Evolutionary conservation across 2,329 filamentous ascomycete species (phyloP).

Genomic region (Colletotrichum sublineola): DNA sequence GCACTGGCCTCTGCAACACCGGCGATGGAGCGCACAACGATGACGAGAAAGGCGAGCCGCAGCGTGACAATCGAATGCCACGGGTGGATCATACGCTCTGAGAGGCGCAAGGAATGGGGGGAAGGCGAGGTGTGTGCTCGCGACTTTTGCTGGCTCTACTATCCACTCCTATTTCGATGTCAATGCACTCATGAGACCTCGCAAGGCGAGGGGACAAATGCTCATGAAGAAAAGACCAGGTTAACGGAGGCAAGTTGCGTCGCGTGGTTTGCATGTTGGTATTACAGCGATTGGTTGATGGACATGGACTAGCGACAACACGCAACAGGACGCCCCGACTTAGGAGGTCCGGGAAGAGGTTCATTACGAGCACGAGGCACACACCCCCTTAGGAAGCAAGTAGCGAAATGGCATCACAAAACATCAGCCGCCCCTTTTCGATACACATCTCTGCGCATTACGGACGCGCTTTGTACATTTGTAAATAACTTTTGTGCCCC

Average conservation of each 20-base stretch:
- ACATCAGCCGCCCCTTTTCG: background rate
- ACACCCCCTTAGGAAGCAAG: background rate
- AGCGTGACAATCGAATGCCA: background rate
- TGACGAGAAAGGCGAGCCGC: background rate
- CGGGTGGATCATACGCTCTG: slow-evolving; percentile 12
- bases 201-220: background rate
- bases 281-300: background rate
- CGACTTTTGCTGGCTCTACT: background rate
- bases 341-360: no score
- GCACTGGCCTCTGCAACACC: background rate
- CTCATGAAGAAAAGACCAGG: background rate
- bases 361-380: background rate
- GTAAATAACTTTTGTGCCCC: slow-evolving; percentile 12
- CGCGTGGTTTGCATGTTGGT: background rate
- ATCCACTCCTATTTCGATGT: background rate
- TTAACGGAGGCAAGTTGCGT: background rate
- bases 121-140: no score
- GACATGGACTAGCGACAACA: no score
- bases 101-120: background rate
- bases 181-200: background rate
- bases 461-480: slow-evolving; percentile 18
- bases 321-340: background rate
- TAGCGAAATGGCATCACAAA: background rate
- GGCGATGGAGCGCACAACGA: background rate
- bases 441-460: background rate